Percentiles rank a stretch among this genome's conserved stretches.
phyloP scores from a whole-genome alignment of 2,329 filamentous ascomycete genomes.

The Clonostachys byssicola region DNA sequence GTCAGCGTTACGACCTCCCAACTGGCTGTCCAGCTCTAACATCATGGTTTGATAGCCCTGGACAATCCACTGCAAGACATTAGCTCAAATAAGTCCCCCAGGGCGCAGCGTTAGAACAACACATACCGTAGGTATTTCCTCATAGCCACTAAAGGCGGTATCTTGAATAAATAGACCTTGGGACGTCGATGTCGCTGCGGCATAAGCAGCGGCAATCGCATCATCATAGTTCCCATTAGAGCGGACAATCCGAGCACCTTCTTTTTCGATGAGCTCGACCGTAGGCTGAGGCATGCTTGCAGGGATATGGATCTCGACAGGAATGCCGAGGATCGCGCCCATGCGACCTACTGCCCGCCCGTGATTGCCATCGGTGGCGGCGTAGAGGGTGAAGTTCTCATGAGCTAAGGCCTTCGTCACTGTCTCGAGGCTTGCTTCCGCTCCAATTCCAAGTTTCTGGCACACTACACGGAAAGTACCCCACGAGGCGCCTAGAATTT shows the following conservation, averaged over 20 bases:
- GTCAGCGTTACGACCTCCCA: constrained; percentile 27
- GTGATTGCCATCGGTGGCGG: constrained; percentile 74
- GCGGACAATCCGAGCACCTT: constrained; percentile 57
- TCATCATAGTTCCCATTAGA: constrained; percentile 61
- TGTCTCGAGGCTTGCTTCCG: constrained; percentile 34
- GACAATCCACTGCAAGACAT: constrained; percentile 58
- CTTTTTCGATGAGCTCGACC: constrained; percentile 47
- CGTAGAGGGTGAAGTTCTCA: constrained; percentile 38
- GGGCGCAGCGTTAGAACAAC: neutral
- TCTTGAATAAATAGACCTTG: constrained; percentile 62
- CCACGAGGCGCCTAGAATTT: constrained; percentile 78
- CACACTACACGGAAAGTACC: constrained; percentile 56
- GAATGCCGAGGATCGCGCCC: constrained; percentile 47
- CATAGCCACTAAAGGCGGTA: constrained; percentile 62
- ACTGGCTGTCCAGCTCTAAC: constrained; percentile 60
- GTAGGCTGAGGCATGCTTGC: constrained; percentile 49
- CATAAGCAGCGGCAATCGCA: constrained; percentile 45
- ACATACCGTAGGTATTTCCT: constrained; percentile 54
- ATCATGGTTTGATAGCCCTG: constrained; percentile 76
- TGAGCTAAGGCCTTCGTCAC: constrained; percentile 18
- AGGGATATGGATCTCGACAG: constrained; percentile 60
- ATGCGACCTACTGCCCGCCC: constrained; percentile 70
- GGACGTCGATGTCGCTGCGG: constrained; percentile 26
- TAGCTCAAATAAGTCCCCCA: neutral
- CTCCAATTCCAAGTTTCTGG: constrained; percentile 32